phyloP scores from a whole-genome alignment of 1,139 yeast genomes.

The Pichia sp. region DNA sequence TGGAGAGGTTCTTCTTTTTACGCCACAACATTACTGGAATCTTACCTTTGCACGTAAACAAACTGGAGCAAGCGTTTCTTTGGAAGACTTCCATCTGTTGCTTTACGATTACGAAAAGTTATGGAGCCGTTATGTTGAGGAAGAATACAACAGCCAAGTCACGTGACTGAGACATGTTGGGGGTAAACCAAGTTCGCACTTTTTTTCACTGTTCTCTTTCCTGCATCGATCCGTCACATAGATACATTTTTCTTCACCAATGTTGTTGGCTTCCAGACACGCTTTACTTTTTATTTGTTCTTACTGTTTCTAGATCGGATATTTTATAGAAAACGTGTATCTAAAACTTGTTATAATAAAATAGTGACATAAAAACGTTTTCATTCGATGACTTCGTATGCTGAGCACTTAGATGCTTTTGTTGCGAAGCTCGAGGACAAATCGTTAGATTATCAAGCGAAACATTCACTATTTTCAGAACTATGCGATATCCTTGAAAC shows the following conservation, averaged over 20 bases:
- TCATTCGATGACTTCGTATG: constrained; percentile 26
- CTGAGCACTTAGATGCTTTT: constrained; percentile 54
- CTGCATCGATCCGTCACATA: background rate
- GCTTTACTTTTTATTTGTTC: background rate
- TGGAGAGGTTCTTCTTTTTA: background rate
- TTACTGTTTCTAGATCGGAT: background rate
- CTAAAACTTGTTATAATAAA: background rate
- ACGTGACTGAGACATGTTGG: constrained; percentile 28
- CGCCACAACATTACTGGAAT: constrained; percentile 13
- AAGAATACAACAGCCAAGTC: constrained; percentile 10
- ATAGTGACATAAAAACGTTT: background rate
- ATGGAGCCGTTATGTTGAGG: constrained; percentile 9
- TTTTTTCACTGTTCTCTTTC: constrained; percentile 5
- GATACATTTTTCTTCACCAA: background rate
- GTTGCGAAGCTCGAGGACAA: constrained; percentile 56
- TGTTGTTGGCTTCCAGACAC: background rate
- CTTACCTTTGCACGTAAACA: background rate
- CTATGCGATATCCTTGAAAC: constrained; percentile 81
- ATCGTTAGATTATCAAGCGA: constrained; percentile 49
- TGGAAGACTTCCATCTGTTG: constrained; percentile 11
- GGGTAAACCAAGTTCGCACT: constrained; percentile 25
- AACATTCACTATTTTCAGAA: constrained; percentile 70
- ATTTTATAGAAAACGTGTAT: background rate
- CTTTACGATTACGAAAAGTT: constrained; percentile 15
- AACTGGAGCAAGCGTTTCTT: background rate